Conservation (phyloP, 179 eudicot species). For the Sideroxylon spinosum region DNA sequence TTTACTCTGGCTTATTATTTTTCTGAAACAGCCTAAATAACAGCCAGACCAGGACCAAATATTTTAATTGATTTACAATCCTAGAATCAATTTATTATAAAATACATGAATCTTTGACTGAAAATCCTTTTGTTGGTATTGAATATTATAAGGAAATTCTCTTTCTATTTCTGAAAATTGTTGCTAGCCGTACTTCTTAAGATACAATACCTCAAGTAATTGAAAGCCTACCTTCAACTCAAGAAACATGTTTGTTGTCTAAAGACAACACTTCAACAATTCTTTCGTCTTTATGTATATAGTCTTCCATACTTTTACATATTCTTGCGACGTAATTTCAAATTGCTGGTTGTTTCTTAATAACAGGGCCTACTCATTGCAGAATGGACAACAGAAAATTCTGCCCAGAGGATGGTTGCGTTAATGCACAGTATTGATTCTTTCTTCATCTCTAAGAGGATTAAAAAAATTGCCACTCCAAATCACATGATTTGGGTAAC, state of each 20-base stretch:
- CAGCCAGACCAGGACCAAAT: neutral
- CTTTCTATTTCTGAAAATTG: neutral
- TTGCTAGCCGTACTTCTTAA: neutral
- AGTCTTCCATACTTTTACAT: neutral
- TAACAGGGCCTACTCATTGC: neutral
- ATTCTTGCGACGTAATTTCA: neutral
- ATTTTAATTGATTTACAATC: neutral
- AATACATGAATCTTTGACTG: neutral
- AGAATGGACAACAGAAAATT: neutral
- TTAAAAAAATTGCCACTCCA: neutral
- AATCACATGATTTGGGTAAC: neutral
- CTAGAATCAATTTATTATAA: neutral
- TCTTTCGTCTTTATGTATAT: neutral
- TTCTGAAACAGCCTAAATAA: neutral
- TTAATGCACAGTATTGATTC: neutral
- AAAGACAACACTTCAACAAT: no score
- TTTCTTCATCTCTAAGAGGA: neutral
- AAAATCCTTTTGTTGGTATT: neutral
- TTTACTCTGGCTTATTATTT: neutral
- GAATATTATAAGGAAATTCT: neutral
- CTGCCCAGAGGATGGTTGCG: neutral
- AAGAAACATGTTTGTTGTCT: neutral
- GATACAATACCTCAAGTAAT: neutral
- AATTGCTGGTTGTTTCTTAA: neutral
- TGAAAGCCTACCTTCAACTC: neutral